phyloP scores from a whole-genome alignment of 2,329 filamentous ascomycete genomes.

The Aschersonia sp. region DNA sequence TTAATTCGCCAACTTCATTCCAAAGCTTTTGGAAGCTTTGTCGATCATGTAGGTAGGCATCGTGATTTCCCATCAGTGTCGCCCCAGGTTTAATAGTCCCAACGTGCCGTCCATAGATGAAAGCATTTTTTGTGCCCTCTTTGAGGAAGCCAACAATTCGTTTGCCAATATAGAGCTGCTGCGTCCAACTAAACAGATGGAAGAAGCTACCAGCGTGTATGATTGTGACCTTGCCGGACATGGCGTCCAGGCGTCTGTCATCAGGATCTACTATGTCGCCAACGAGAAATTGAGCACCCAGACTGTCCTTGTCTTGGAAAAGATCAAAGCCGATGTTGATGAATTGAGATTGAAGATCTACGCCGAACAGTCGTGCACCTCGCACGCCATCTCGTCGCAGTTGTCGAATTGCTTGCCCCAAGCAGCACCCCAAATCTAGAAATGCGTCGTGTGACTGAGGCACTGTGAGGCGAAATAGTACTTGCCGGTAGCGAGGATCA shows the following conservation, averaged over 20 bases:
- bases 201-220: slow-evolving; percentile 35
- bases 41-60: slow-evolving; percentile 31
- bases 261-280: slow-evolving; percentile 33
- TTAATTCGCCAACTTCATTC: slow-evolving; percentile 34
- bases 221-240: slow-evolving; percentile 28
- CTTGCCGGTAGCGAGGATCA: slow-evolving; percentile 27
- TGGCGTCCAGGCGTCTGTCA: slow-evolving; percentile 16
- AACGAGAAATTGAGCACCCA: slow-evolving; percentile 32
- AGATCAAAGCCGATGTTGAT: slow-evolving; percentile 47
- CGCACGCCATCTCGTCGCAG: slow-evolving; percentile 34
- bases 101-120: slow-evolving; percentile 38
- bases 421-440: slow-evolving; percentile 35
- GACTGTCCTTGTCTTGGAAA: slow-evolving; percentile 39
- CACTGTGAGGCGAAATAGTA: slow-evolving; percentile 24
- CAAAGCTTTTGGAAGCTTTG: slow-evolving; percentile 36
- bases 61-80: slow-evolving; percentile 8
- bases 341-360: slow-evolving; percentile 33
- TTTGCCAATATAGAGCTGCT: slow-evolving; percentile 29
- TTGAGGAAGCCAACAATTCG: slow-evolving; percentile 30
- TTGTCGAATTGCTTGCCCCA: slow-evolving; percentile 35
- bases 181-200: slow-evolving; percentile 31
- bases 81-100: slow-evolving; percentile 19
- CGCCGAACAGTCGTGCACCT: slow-evolving; percentile 30
- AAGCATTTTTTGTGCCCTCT: slow-evolving; percentile 24
- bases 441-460: slow-evolving; percentile 23